Evolutionary conservation across 352 stramenopile genomes (phyloP), one percentile per base, ranked within the genome.

Genomic region (Pythium brachiatum): DNA sequence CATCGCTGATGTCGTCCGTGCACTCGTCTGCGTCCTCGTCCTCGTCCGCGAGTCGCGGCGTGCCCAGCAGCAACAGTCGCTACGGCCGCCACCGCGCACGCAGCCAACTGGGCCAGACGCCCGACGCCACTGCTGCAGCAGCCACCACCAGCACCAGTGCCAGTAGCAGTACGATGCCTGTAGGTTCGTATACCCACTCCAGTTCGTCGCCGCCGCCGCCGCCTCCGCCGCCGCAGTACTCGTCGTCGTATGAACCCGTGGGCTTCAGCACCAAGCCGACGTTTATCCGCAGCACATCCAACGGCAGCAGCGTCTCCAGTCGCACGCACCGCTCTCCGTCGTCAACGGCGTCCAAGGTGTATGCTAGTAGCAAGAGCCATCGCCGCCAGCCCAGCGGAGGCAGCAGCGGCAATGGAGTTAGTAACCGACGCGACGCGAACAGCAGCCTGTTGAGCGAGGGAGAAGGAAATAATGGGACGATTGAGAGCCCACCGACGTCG

Each of bases 51-150:
- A 51, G n/a, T n/a, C 61, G 61, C 26, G 41, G 36, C 16, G 41
- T 57, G 39, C 48, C 38, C 46, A 48, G 25, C 51, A 66, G 57
- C 53, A 70, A 70, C 57, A 70, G 64, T 66, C 64, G 64, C 51
- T 62, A 63, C 25, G 64, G 57, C 21, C 64, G 64, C 23, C 64
- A 70, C 39, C 64, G 64, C 57, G 64, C 64, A 27, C 64, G 64
- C 52, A 70, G 64, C 25, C 64, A 70, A 23, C 15, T 70, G 46
- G 64, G 64, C 13, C 64, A 66, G 27, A 38, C 57, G 25, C 54
- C 32, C 34, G 62, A 69, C 38, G n/a, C 31, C 20, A 26, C 46
- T 15, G 12, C 23, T 20, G n/a, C 38, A 13, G 20, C 47, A 21
- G 31, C 34, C 25, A 25, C 36, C 20, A n/a, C 31, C 8, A 69